A percentile compares a stretch with the other conserved stretches of the same genome.
phyloP scores from a whole-genome alignment of 2,329 filamentous ascomycete species.

The Dothidotthia symphoricarpi region DNA sequence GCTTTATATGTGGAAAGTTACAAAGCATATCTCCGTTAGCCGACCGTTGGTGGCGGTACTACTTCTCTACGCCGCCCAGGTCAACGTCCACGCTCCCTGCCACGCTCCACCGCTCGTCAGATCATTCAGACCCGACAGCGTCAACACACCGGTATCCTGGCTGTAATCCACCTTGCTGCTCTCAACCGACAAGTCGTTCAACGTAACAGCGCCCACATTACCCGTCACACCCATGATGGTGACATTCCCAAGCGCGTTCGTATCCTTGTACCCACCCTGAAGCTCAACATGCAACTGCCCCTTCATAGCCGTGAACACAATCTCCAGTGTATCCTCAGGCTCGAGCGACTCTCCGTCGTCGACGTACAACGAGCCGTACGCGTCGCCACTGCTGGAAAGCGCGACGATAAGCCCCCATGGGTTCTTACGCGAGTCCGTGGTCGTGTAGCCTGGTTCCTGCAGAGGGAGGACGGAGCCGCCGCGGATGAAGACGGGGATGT shows the following conservation, averaged over 20 bases:
- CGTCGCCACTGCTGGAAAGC: conserved; percentile 55
- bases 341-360: conserved; percentile 71
- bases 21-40: too few relatives aligned
- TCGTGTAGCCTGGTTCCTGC: conserved; percentile 68
- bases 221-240: conserved; percentile 59
- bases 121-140: conserved; percentile 51
- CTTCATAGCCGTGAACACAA: conserved; percentile 50
- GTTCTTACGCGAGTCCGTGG: conserved; percentile 59
- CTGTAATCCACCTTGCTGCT: conserved; percentile 51
- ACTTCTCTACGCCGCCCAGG: too few relatives aligned
- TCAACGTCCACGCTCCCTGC: conserved; percentile 56
- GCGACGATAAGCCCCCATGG: conserved; percentile 68
- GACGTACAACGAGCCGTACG: conserved; percentile 64
- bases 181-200: conserved; percentile 53
- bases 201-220: conserved; percentile 38
- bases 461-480: conserved; percentile 67
- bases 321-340: conserved; percentile 56
- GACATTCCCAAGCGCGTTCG: conserved; percentile 60
- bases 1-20: too few relatives aligned
- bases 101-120: conserved; percentile 58
- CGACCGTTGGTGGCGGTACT: too few relatives aligned
- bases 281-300: conserved; percentile 51
- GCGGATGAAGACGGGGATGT: conserved; percentile 71
- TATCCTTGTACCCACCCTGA: conserved; percentile 55
- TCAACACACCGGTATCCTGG: conserved; percentile 49